Conservation (phyloP, 768 basidiomycete species). For the Collybiopsis luxurians region DNA sequence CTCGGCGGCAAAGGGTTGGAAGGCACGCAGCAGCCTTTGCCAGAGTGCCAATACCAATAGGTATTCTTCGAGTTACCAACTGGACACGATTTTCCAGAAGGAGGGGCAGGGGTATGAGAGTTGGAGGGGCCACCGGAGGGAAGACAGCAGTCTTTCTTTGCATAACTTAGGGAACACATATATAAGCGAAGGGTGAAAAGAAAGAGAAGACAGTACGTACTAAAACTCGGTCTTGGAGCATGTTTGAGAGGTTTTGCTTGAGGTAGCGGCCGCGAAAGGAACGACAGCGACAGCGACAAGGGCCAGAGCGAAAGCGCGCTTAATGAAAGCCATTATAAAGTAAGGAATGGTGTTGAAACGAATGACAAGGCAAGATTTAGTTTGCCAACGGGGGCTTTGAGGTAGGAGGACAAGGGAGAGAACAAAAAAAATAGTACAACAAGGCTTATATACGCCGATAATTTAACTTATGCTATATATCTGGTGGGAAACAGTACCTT, state of each 20-base stretch:
- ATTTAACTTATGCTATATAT: neutral
- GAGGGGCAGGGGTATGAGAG: constrained; percentile 38
- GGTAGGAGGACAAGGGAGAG: constrained; percentile 18
- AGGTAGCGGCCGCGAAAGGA: constrained; percentile 25
- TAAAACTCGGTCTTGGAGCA: constrained; percentile 31
- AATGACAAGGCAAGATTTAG: constrained; percentile 25
- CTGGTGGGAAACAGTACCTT: constrained; percentile 6
- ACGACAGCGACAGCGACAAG: constrained; percentile 32
- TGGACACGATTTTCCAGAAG: constrained; percentile 44
- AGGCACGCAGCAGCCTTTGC: constrained; percentile 45
- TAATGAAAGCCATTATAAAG: constrained; percentile 33
- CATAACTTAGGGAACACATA: constrained; percentile 22
- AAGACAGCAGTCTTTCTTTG: constrained; percentile 38
- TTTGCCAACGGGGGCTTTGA: constrained; percentile 13
- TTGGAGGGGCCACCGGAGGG: constrained; percentile 36
- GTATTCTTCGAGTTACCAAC: constrained; percentile 16
- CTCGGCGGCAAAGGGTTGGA: neutral
- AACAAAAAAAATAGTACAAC: constrained; percentile 4
- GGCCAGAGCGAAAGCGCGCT: constrained; percentile 23
- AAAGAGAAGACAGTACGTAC: constrained; percentile 17
- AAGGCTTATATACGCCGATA: neutral
- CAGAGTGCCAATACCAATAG: constrained; percentile 46
- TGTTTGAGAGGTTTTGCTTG: constrained; percentile 9
- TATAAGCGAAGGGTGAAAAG: neutral
- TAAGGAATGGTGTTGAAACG: constrained; percentile 23